phyloP scores from a whole-genome alignment of 352 stramenopile genomes.

The Pythium pectinolyticum region DNA sequence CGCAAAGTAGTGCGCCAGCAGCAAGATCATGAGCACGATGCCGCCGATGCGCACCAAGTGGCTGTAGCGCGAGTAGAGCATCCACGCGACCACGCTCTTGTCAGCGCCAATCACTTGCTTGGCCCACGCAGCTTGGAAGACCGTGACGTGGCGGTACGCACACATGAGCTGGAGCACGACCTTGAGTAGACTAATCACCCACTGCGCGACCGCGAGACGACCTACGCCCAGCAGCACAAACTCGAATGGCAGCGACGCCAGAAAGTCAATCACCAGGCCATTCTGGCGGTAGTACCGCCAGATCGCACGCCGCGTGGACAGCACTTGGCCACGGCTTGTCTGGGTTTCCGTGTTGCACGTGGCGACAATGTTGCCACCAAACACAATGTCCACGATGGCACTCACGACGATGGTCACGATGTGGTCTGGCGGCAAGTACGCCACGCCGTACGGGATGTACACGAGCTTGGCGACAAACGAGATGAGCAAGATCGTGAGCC shows the following conservation, averaged over 20 bases:
- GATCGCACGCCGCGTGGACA: constrained; percentile 37
- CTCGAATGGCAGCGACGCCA: constrained; percentile 2
- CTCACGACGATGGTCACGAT: constrained; percentile 14
- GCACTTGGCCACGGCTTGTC: constrained; percentile 35
- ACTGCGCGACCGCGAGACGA: constrained; percentile 11
- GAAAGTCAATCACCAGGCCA: constrained; percentile 21
- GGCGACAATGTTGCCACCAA: constrained; percentile 38
- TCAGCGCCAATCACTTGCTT: constrained; percentile 29
- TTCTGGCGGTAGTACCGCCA: constrained; percentile 33
- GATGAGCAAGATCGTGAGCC: constrained; percentile 25
- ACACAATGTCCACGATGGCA: constrained; percentile 29
- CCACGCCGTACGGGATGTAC: constrained; percentile 40
- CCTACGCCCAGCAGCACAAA: not conserved
- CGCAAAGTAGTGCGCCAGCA: constrained; percentile 51
- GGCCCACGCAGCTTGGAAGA: constrained; percentile 34
- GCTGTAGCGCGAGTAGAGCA: constrained; percentile 54
- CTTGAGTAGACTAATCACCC: constrained; percentile 23
- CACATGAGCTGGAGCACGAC: constrained; percentile 19
- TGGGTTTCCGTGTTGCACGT: constrained; percentile 49
- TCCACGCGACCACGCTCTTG: constrained; percentile 37
- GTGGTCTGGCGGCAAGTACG: constrained; percentile 28
- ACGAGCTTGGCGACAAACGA: constrained; percentile 32
- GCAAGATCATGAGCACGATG: constrained; percentile 41
- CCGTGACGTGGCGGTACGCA: constrained; percentile 32
- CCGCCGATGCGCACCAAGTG: constrained; percentile 44